Percentiles rank a stretch among this genome's conserved stretches.
Evolutionary conservation across 768 basidiomycete species (phyloP).

Genomic region (Mycena sanguinolenta): DNA sequence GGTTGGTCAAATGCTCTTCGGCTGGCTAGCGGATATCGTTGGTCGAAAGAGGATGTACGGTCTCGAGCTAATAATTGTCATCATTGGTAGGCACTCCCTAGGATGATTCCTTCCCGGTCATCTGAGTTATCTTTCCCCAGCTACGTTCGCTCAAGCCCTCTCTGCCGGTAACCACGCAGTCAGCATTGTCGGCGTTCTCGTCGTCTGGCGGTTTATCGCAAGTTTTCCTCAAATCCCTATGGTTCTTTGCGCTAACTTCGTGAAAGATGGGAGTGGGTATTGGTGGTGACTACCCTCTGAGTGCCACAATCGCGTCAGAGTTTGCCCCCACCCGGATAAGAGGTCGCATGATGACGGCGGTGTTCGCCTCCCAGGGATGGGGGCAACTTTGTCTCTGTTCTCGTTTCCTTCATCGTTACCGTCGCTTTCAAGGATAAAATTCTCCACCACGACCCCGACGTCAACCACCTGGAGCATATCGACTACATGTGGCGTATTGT

Average conservation of each 20-base stretch:
- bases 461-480: conserved; percentile 54
- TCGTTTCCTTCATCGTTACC: conserved; percentile 48
- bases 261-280: conserved; percentile 60
- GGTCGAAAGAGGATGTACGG: conserved; percentile 52
- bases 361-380: conserved; percentile 90
- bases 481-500: conserved; percentile 90
- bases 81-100: too few relatives aligned
- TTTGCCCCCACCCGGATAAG: conserved; percentile 83
- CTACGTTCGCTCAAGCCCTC: conserved; percentile 86
- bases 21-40: not conserved
- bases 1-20: not conserved
- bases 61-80: conserved; percentile 82
- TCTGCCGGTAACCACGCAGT: conserved; percentile 77
- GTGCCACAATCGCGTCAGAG: conserved; percentile 89
- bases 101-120: conserved; percentile 41
- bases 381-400: conserved; percentile 84
- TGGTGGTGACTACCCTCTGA: conserved; percentile 92
- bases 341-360: conserved; percentile 90
- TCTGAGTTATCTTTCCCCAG: conserved; percentile 64
- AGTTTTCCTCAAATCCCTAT: not conserved
- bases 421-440: not conserved
- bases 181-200: conserved; percentile 78
- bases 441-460: not conserved
- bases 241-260: too few relatives aligned
- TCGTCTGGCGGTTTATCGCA: conserved; percentile 85